These are phyloP conservation scores for Coprinellus aureogranulatus DNA, from an alignment of 768 basidiomycete species.

Conservation along the genomic window DNA sequence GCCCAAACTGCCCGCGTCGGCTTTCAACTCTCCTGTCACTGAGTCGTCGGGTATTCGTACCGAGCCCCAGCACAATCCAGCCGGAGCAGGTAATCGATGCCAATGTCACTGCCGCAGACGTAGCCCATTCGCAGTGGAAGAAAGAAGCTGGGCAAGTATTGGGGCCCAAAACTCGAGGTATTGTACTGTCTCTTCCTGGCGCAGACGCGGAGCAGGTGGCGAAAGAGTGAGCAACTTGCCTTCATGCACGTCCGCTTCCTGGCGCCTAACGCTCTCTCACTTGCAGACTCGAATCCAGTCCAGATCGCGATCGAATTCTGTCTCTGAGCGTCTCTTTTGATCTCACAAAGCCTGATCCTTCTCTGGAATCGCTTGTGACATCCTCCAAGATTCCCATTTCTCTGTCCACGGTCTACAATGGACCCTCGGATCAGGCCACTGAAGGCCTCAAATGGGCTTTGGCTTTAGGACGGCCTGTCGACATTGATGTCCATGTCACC, in stretches of 20 bases:
- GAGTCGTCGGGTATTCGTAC: slow-evolving; percentile 66
- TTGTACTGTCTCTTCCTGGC: slow-evolving; percentile 54
- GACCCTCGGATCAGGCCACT: slow-evolving; percentile 46
- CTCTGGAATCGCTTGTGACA: slow-evolving; percentile 37
- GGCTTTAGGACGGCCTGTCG: slow-evolving; percentile 58
- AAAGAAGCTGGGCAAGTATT: slow-evolving; percentile 47
- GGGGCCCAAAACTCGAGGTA: slow-evolving; percentile 44
- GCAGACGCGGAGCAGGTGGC: slow-evolving; percentile 43
- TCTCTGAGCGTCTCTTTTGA: slow-evolving; percentile 62
- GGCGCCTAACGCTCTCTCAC: background rate
- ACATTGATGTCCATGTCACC: slow-evolving; percentile 63
- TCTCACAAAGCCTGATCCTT: slow-evolving; percentile 45
- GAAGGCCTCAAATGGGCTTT: slow-evolving; percentile 67
- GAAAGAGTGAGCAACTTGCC: slow-evolving; percentile 41
- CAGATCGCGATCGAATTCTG: slow-evolving; percentile 32
- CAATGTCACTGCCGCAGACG: slow-evolving; percentile 49
- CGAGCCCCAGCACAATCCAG: slow-evolving; percentile 64
- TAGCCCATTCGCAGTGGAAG: slow-evolving; percentile 50
- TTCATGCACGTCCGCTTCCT: background rate
- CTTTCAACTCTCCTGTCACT: slow-evolving; percentile 68
- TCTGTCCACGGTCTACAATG: slow-evolving; percentile 56
- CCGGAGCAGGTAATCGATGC: slow-evolving; percentile 68
- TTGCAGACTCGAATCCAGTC: slow-evolving; percentile 5
- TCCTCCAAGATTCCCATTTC: slow-evolving; percentile 44
- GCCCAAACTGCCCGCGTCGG: slow-evolving; percentile 73